Evolutionary conservation across 2,329 filamentous ascomycete genomes (phyloP).

Genomic region (Venturiaceae sp.): DNA sequence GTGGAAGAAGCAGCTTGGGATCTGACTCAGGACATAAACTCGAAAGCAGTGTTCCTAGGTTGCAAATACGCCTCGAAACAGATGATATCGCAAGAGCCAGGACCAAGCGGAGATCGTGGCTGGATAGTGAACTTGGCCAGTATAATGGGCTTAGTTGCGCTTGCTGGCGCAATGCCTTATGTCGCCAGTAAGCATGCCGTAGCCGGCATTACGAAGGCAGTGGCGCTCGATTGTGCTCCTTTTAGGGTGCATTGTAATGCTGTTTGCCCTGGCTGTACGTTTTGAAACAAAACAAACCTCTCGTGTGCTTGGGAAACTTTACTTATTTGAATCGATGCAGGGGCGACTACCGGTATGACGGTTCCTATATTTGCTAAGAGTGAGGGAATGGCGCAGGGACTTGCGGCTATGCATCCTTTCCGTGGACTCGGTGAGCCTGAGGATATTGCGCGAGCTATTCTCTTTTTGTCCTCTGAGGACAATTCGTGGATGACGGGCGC

Average conservation of each 20-base stretch:
- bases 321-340: not conserved
- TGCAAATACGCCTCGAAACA: constrained; percentile 38
- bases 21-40: constrained; percentile 24
- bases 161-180: not conserved
- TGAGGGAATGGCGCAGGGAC: not conserved
- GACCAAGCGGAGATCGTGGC: constrained; percentile 30
- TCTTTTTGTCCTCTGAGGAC: constrained; percentile 11
- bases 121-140: constrained; percentile 36
- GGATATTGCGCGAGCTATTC: constrained; percentile 9
- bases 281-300: constrained; percentile 2
- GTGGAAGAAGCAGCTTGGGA: constrained; percentile 38
- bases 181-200: constrained; percentile 5
- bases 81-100: constrained; percentile 39
- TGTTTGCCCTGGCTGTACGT: constrained; percentile 42
- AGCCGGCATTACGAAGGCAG: constrained; percentile 34
- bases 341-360: not conserved
- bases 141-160: not conserved
- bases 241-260: constrained; percentile 43
- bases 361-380: not conserved
- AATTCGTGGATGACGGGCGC: constrained; percentile 10
- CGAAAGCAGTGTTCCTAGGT: constrained; percentile 29
- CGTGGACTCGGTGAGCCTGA: constrained; percentile 9
- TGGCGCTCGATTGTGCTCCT: constrained; percentile 40
- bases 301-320: not conserved
- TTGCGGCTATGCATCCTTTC: constrained; percentile 9